Base-by-base conservation (phyloP, 345 rosid genomes). In the Erysimum cheiranthoides region DNA sequence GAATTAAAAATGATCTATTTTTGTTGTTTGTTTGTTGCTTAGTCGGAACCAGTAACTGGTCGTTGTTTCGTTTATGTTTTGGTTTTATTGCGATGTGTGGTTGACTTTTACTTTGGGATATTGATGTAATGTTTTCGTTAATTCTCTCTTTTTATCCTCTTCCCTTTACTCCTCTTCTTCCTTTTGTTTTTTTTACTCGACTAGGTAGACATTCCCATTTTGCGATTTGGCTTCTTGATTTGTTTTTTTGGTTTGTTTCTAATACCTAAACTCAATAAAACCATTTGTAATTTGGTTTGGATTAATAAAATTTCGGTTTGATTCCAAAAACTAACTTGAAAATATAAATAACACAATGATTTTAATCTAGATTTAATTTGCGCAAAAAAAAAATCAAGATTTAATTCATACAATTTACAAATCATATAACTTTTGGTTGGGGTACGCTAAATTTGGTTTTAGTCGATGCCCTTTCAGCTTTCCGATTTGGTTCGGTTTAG, bases 41-140 rank as follows among this genome's bases (percentile, higher is more conserved):
- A 74, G 68, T 38, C 43, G 74, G n/a, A 75, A 61, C 57, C 64
- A 76, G 59, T 35, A 60, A 75, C 10, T 40, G 73, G 73, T 75
- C 65, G 71, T 46, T 45, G 66, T 65, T 57, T 34, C 49, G 30
- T 60, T 40, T 12, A n/a, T 61, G 64, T 52, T 52, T 66, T 18
- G 45, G n/a, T 68, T 61, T 51, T 61, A 51, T 61, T 60, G 40
- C 38, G 17, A 50, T 68, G 64, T 76, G 49, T 43, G 52, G 3
- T 57, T 66, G 67, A 38, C 68, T 38, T 68, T 4, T 11, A 10
- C 36, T 1, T 51, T 68, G 8, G 60, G 38, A 39, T 60, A 40
- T 31, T 34, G n/a, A 40, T 68, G 79, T 40, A 61, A 61, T 61
- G 73, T 52, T 17, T 52, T 38, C 16, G 54, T 64, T 64, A 3